Percentiles rank a stretch among this genome's conserved stretches.
Conservation (phyloP, 208 protist genomes). For the Tritrichomonas musculus region DNA sequence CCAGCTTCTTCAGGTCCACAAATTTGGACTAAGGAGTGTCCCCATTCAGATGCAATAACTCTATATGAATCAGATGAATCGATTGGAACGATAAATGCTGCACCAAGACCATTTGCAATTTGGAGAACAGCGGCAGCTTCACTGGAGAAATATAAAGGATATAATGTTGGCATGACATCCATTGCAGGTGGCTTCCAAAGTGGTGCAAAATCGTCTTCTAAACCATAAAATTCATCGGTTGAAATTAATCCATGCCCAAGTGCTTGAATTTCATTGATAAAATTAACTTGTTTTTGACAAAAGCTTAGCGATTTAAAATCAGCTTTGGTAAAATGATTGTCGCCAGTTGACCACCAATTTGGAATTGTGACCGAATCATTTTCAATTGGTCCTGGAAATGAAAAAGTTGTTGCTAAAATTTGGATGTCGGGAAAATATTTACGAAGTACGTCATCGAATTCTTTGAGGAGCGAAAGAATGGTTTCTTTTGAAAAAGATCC, state of each 20-base stretch:
- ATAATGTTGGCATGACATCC: background rate
- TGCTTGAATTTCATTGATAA: constrained; percentile 17
- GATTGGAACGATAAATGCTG: background rate
- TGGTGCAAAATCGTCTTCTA: too few relatives aligned
- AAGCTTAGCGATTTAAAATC: background rate
- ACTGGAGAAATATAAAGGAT: constrained; percentile 1
- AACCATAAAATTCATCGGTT: constrained; percentile 17
- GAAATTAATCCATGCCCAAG: background rate
- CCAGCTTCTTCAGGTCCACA: background rate
- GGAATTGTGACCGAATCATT: background rate
- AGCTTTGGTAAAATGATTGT: background rate
- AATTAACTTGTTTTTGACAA: background rate
- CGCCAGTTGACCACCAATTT: background rate
- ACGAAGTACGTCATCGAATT: background rate
- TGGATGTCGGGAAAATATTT: background rate
- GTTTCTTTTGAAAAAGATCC: background rate
- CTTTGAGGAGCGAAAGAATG: background rate
- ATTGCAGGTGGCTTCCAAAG: background rate
- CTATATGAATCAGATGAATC: background rate
- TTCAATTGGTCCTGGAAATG: background rate
- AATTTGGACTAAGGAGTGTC: background rate
- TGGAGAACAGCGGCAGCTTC: background rate
- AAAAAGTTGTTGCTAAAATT: background rate
- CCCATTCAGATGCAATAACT: background rate
- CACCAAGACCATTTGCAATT: background rate